Percentiles rank a stretch among this genome's conserved stretches.
Conservation (phyloP, 306 rosid species). For the Malus domestica region ASM211411v1 NC_041798.1:26267501-26268000, state of each 20-base stretch:
- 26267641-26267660: too few species aligned
- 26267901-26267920: background rate
- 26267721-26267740: too few species aligned
- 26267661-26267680: too few species aligned
- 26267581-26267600: background rate
- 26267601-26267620: too few species aligned
- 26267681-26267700: too few species aligned
- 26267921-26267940: background rate
- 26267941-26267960: background rate
- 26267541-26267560: slow-evolving; percentile 31
- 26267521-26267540: slow-evolving; percentile 14
- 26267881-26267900: background rate
- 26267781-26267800: background rate
- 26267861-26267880: background rate
- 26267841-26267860: background rate
- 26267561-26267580: background rate
- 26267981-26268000: slow-evolving; percentile 12
- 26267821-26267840: background rate
- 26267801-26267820: background rate
- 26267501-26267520: slow-evolving; percentile 38
- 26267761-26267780: background rate
- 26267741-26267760: background rate
- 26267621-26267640: too few species aligned
- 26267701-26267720: accelerated
- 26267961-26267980: background rate